Conservation (phyloP, 441 rosid species). For the Biscutella laevigata region DNA sequence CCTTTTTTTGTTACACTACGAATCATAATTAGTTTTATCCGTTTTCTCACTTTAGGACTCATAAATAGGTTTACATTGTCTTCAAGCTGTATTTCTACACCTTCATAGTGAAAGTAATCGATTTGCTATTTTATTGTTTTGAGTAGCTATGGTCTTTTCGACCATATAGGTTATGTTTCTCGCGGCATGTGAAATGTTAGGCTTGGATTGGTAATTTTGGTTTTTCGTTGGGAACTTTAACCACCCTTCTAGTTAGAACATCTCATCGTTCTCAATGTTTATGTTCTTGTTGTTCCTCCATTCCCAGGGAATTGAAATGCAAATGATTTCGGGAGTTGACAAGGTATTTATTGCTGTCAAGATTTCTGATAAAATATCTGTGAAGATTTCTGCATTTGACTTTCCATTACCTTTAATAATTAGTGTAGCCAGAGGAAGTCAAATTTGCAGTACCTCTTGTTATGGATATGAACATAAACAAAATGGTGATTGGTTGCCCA, state of each 20-base stretch:
- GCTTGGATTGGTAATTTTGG: neutral
- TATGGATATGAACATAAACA: conserved; percentile 63
- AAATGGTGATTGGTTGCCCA: conserved; percentile 72
- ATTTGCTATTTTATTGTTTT: neutral
- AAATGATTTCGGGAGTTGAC: conserved; percentile 59
- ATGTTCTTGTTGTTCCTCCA: neutral
- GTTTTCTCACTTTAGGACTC: neutral
- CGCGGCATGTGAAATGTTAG: neutral
- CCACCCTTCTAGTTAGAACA: neutral
- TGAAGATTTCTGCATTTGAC: conserved; percentile 30
- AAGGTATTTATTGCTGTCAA: conserved; percentile 52
- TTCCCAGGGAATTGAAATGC: conserved; percentile 88
- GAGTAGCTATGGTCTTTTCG: neutral
- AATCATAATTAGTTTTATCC: too few species aligned
- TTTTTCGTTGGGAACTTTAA: neutral
- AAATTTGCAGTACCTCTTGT: conserved; percentile 83
- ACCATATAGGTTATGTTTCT: neutral
- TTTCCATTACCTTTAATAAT: conserved; percentile 41
- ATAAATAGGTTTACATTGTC: neutral
- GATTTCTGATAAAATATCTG: conserved; percentile 1
- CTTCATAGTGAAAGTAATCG: neutral
- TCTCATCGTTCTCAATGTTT: neutral
- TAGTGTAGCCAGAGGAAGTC: conserved; percentile 86
- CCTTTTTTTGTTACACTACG: too few species aligned
- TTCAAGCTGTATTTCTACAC: neutral